Evolutionary conservation across 139 green algal species (phyloP).

Genomic region (Picochlorum sp.): DNA sequence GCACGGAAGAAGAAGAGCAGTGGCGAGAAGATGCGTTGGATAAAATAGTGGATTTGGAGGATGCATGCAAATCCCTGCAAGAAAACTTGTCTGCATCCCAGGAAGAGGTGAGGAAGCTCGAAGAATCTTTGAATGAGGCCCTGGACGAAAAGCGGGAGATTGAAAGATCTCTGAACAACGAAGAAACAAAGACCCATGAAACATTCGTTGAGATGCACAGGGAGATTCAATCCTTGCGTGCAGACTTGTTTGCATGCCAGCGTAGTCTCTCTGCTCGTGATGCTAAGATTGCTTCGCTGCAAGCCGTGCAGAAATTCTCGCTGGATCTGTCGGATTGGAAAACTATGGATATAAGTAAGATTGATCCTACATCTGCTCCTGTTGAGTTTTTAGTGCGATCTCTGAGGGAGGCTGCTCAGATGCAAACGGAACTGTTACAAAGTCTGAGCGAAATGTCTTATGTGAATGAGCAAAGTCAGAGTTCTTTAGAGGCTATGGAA

Average conservation of each 20-base stretch:
- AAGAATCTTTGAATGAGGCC: not conserved
- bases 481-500: not conserved
- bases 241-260: too few species aligned
- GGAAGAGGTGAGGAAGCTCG: not conserved
- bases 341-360: not conserved
- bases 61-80: not conserved
- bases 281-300: not conserved
- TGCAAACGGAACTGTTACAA: not conserved
- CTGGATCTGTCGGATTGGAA: not conserved
- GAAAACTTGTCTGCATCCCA: not conserved
- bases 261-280: too few species aligned
- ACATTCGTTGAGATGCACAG: too few species aligned
- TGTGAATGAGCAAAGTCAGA: not conserved
- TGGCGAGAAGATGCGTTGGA: not conserved
- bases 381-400: not conserved
- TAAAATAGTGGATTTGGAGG: constrained; percentile 2
- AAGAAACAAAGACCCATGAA: too few species aligned
- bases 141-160: not conserved
- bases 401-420: constrained; percentile 2
- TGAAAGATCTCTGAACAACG: too few species aligned
- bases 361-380: not conserved
- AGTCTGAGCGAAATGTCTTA: not conserved
- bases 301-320: not conserved
- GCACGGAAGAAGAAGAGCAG: not conserved
- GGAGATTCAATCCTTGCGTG: too few species aligned